Base-by-base conservation (phyloP, 768 basidiomycete genomes). In the Panus rudis region DNA sequence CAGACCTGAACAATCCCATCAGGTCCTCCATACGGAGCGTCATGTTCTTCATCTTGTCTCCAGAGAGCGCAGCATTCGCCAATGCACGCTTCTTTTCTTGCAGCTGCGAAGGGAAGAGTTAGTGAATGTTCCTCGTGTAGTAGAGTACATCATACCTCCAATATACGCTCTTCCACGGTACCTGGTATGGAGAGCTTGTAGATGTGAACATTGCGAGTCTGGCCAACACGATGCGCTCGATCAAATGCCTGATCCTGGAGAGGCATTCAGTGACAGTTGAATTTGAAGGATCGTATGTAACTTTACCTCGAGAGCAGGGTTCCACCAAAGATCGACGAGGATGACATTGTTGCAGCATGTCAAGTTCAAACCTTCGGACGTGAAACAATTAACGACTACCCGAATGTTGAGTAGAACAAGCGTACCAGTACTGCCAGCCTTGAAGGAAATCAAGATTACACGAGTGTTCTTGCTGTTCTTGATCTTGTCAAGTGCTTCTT, bases 241-340 rank as follows among this genome's bases (percentile, higher is more conserved):
- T 92, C 92, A 55, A 92, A 94, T 0, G 92, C 92, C 66, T 97
- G 93, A 49, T 94, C 91, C 32, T n/a, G n/a, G n/a, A n/a, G n/a
- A n/a, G 33, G n/a, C 14, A 31, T 20, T 16, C 12, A 33, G 4
- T 22, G 26, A 40, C 16, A 12, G 17, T 33, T 54, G 47, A 13
- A 45, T 47, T 17, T 54, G 45, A 45, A 49, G 55, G 35, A 52
- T 51, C 44, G 53, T n/a, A n/a, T n/a, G n/a, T n/a, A n/a, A n/a
- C n/a, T n/a, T n/a, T n/a, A n/a, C n/a, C n/a, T 89, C 87, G 4
- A 89, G 70, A 0, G 86, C 89, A 8, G 89, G 88, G 60, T 91
- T 86, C 91, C 93, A 97, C 92, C 93, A 97, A 47, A 92, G 65
- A 59, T 96, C 94, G 43, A 91, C 76, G 3, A 97, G 73, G 52